These are phyloP conservation scores for Pythium aquatile DNA, from an alignment of 352 stramenopile genomes.

Conservation along the genomic window DNA sequence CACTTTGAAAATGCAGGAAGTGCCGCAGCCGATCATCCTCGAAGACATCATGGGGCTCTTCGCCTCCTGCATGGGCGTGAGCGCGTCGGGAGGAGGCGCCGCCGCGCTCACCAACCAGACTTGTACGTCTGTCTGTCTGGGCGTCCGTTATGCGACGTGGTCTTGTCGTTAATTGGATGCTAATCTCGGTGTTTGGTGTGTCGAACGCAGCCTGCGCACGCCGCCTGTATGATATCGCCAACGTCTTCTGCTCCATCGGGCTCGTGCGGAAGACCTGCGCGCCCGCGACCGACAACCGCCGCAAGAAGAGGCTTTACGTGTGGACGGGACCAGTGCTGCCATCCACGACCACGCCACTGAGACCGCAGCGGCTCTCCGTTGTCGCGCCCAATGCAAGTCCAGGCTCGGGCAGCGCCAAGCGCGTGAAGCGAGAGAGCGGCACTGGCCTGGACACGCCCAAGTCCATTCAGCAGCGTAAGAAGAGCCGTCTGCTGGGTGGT, in stretches of 20 bases:
- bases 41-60: constrained; percentile 42
- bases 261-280: constrained; percentile 33
- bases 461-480: constrained; percentile 15
- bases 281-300: constrained; percentile 27
- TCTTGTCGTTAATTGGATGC: not conserved
- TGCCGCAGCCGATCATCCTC: constrained; percentile 34
- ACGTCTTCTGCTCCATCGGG: constrained; percentile 39
- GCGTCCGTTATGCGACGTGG: not conserved
- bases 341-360: constrained; percentile 27
- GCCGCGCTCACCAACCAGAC: constrained; percentile 29
- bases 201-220: constrained; percentile 28
- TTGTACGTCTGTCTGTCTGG: constrained; percentile 17
- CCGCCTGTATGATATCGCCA: constrained; percentile 41
- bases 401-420: constrained; percentile 22
- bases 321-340: constrained; percentile 31
- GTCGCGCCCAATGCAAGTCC: constrained; percentile 22
- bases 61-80: constrained; percentile 23
- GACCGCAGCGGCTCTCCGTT: constrained; percentile 10
- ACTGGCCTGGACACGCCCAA: constrained; percentile 11
- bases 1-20: constrained; percentile 19
- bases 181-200: not conserved
- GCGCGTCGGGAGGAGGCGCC: not conserved
- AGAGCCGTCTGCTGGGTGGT: constrained; percentile 15
- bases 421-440: constrained; percentile 19
- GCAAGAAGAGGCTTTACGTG: constrained; percentile 34